These are phyloP conservation scores for Zalaria obscura DNA, from an alignment of 2,329 filamentous ascomycete genomes.

Conservation along the genomic window DNA sequence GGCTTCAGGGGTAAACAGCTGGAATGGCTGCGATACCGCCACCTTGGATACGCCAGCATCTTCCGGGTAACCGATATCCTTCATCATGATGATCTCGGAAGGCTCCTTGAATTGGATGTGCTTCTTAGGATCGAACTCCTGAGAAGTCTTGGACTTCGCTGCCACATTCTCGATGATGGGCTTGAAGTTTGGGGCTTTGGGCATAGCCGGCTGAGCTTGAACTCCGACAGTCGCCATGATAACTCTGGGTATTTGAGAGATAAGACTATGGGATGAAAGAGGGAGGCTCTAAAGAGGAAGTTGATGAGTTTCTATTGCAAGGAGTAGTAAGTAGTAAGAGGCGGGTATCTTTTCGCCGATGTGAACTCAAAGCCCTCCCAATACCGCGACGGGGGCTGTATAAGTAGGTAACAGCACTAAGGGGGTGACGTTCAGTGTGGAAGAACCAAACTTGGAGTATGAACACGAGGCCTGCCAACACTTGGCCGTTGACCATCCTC, in stretches of 20 bases:
- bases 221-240: constrained; percentile 14
- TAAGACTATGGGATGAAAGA: neutral
- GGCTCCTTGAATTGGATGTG: constrained; percentile 41
- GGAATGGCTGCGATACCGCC: constrained; percentile 52
- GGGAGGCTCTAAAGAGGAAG: neutral
- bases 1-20: constrained; percentile 47
- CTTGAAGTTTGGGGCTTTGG: constrained; percentile 15
- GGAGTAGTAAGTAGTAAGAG: too few species aligned
- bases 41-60: constrained; percentile 45
- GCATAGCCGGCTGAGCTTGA: constrained; percentile 17
- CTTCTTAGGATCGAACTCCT: constrained; percentile 37
- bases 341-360: too few species aligned
- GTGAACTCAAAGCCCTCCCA: too few species aligned
- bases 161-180: constrained; percentile 18
- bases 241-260: neutral
- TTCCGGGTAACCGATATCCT: constrained; percentile 42
- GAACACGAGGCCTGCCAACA: constrained; percentile 4
- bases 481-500: neutral
- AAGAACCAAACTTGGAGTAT: constrained; percentile 6
- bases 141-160: constrained; percentile 8
- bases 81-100: constrained; percentile 43
- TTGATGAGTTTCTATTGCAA: neutral
- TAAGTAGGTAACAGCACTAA: too few species aligned
- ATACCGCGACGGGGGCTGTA: too few species aligned
- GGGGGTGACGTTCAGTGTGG: constrained; percentile 1